These are phyloP conservation scores for Phoma sp. DNA, from an alignment of 2,329 filamentous ascomycete species.

Conservation along the genomic window DNA sequence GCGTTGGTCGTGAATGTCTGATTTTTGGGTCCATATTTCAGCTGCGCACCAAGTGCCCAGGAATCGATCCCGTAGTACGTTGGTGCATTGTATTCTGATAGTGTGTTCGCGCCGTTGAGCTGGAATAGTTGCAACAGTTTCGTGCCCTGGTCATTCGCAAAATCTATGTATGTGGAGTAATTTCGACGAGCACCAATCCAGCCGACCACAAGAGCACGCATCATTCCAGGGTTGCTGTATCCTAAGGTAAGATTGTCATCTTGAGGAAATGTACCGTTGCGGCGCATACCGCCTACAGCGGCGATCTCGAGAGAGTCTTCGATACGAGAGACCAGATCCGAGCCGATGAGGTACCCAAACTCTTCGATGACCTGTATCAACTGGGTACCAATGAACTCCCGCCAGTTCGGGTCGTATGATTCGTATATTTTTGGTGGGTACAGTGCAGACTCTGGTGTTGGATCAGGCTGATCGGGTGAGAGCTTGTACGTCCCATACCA, in stretches of 20 bases:
- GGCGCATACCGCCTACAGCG: slow-evolving; percentile 15
- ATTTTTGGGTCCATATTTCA: slow-evolving; percentile 47
- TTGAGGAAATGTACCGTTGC: slow-evolving; percentile 14
- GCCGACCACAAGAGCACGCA: slow-evolving; percentile 52
- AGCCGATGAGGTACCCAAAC: slow-evolving; percentile 43
- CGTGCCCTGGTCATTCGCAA: slow-evolving; percentile 48
- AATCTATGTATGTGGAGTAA: slow-evolving; percentile 49
- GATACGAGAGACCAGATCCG: slow-evolving; percentile 10
- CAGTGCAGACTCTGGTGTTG: slow-evolving; percentile 7
- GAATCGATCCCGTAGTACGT: slow-evolving; percentile 54
- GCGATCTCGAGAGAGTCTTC: slow-evolving; percentile 16
- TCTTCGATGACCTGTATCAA: slow-evolving; percentile 50
- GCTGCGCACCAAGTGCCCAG: slow-evolving; percentile 51
- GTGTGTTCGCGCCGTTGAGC: slow-evolving; percentile 34
- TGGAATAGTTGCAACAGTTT: slow-evolving; percentile 34
- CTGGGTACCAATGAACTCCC: slow-evolving; percentile 49
- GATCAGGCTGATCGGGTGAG: slow-evolving; percentile 16
- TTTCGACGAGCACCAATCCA: slow-evolving; percentile 53
- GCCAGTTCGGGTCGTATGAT: slow-evolving; percentile 43
- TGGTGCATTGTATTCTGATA: slow-evolving; percentile 53
- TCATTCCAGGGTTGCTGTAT: slow-evolving; percentile 54
- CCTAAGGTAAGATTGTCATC: slow-evolving; percentile 14
- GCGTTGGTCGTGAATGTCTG: slow-evolving; percentile 31
- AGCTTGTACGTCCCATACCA: slow-evolving; percentile 19
- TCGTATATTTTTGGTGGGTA: slow-evolving; percentile 15